Conservation (phyloP, 1,284 basidiomycete species). For the Rhodotorula sp. region DNA sequence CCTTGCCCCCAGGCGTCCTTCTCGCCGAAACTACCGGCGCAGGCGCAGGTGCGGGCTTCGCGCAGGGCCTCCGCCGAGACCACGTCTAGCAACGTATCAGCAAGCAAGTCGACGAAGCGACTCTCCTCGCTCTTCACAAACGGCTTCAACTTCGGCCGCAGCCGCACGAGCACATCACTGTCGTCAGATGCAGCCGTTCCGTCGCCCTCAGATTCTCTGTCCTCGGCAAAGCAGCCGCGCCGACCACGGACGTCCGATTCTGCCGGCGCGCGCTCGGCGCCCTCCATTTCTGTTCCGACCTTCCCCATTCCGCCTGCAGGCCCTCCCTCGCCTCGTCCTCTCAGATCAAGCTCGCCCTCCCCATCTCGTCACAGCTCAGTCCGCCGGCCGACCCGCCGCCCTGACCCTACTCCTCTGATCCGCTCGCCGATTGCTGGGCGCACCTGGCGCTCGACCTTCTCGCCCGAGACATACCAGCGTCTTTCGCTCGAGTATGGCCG, state of each 20-base stretch:
- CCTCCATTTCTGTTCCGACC: not conserved
- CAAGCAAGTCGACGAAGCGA: constrained; percentile 24
- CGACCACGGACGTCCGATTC: constrained; percentile 10
- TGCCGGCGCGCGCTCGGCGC: not conserved
- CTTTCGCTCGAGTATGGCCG: constrained; percentile 53
- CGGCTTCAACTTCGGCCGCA: constrained; percentile 14
- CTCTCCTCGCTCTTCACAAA: constrained; percentile 25
- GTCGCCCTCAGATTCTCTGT: too few relatives aligned
- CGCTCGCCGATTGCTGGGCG: constrained; percentile 16
- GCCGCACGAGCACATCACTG: constrained; percentile 13
- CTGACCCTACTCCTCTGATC: not conserved
- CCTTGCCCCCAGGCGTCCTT: not conserved
- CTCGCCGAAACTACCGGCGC: not conserved
- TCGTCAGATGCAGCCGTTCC: constrained; percentile 11
- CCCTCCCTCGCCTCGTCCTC: constrained; percentile 1
- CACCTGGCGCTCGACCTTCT: constrained; percentile 45
- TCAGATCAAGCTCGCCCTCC: not conserved
- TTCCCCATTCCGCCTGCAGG: not conserved
- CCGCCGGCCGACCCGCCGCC: not conserved
- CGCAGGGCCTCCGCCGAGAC: not conserved
- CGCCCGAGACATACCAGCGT: constrained; percentile 42
- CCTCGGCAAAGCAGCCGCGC: not conserved
- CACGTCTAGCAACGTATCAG: not conserved
- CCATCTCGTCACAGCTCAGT: not conserved
- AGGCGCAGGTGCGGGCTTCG: not conserved